phyloP scores from a whole-genome alignment of 2,329 filamentous ascomycete species.

The Eurotiales sp. region DNA sequence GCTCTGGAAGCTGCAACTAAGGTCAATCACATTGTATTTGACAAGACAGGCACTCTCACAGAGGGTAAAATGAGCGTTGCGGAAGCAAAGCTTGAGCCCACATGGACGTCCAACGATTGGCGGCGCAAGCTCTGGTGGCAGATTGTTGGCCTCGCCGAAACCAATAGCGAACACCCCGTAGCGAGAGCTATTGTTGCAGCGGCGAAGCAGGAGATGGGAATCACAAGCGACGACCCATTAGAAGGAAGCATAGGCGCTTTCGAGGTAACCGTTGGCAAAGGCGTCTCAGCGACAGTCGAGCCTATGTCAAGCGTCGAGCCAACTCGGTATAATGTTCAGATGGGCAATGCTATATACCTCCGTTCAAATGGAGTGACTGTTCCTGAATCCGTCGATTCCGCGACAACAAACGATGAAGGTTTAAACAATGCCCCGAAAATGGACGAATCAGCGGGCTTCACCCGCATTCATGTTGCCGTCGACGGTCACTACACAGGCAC shows the following conservation, averaged over 20 bases:
- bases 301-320: slow-evolving; percentile 66
- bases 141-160: slow-evolving; percentile 91
- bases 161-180: slow-evolving; percentile 92
- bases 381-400: slow-evolving; percentile 38
- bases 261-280: slow-evolving; percentile 74
- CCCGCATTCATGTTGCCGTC: slow-evolving; percentile 87
- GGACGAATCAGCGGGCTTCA: slow-evolving; percentile 62
- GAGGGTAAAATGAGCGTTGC: slow-evolving; percentile 94
- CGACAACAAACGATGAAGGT: slow-evolving; percentile 26
- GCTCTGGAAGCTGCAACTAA: slow-evolving; percentile 87
- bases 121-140: slow-evolving; percentile 84
- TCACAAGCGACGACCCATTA: slow-evolving; percentile 68
- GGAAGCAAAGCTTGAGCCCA: slow-evolving; percentile 60
- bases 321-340: slow-evolving; percentile 70
- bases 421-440: slow-evolving; percentile 32
- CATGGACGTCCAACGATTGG: slow-evolving; percentile 68
- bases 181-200: slow-evolving; percentile 78
- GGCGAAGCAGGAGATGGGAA: slow-evolving; percentile 70
- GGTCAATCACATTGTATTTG: slow-evolving; percentile 83
- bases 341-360: slow-evolving; percentile 79
- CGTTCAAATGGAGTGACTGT: slow-evolving; percentile 61
- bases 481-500: slow-evolving; percentile 76
- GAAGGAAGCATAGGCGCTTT: slow-evolving; percentile 86
- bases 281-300: slow-evolving; percentile 77
- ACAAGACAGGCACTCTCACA: slow-evolving; percentile 95